phyloP scores from a whole-genome alignment of 1,139 yeast species.

The Yamadazyma epiphylla region DNA sequence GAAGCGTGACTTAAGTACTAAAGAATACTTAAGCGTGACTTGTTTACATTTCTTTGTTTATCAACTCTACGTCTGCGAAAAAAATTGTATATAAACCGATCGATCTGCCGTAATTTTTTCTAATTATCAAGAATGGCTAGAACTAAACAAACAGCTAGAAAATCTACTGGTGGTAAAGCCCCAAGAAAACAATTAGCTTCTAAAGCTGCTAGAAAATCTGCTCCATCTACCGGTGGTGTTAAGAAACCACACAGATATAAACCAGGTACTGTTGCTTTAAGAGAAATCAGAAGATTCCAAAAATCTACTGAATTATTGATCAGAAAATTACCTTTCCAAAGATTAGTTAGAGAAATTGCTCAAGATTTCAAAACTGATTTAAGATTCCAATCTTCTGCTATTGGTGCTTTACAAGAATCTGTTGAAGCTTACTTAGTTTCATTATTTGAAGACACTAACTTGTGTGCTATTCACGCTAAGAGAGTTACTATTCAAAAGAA shows the following conservation, averaged over 20 bases:
- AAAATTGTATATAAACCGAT: too few relatives aligned
- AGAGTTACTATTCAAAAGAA: constrained; percentile 99
- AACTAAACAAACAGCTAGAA: constrained; percentile 98
- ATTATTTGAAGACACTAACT: constrained; percentile 92
- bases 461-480: constrained; percentile 99
- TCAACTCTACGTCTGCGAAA: too few relatives aligned
- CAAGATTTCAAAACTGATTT: constrained; percentile 97
- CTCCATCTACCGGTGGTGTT: constrained; percentile 98
- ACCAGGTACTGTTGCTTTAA: constrained; percentile 99
- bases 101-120: too few relatives aligned
- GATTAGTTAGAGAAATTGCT: constrained; percentile 97
- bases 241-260: constrained; percentile 99
- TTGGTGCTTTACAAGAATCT: constrained; percentile 98
- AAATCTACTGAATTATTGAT: constrained; percentile 94
- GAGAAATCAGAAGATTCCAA: constrained; percentile 99
- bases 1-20: too few relatives aligned
- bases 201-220: constrained; percentile 98
- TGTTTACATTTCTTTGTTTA: too few relatives aligned
- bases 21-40: too few relatives aligned
- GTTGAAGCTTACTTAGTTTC: constrained; percentile 95
- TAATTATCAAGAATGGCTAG: constrained; percentile 68
- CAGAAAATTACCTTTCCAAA: constrained; percentile 98
- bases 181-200: constrained; percentile 99
- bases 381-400: constrained; percentile 98
- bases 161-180: constrained; percentile 99